These are phyloP conservation scores for Starmerella floris DNA, from an alignment of 805 yeast species.

Conservation along the genomic window DNA sequence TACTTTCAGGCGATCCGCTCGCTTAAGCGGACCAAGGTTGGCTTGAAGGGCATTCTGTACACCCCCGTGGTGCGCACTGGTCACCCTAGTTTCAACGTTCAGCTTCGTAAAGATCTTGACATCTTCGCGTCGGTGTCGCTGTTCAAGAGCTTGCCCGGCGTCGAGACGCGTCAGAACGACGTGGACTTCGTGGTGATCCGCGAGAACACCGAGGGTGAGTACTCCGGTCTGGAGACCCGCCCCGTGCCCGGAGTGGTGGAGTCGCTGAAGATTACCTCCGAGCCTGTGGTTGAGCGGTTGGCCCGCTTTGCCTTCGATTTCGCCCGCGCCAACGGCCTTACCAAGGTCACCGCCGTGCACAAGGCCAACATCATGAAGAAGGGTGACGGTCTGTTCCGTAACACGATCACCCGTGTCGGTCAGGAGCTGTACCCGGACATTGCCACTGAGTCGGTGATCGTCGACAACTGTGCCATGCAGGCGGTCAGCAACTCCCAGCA, in stretches of 20 bases:
- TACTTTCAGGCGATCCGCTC: conserved; percentile 80
- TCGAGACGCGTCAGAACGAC: conserved; percentile 72
- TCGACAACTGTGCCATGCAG: conserved; percentile 98
- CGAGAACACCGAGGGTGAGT: conserved; percentile 99
- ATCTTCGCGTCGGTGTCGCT: conserved; percentile 90
- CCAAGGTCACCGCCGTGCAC: conserved; percentile 90
- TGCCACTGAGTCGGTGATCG: conserved; percentile 81
- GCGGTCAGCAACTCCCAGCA: conserved; percentile 97
- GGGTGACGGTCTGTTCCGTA: conserved; percentile 95
- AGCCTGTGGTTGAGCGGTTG: conserved; percentile 88
- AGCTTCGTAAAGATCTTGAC: conserved; percentile 90
- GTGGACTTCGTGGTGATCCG: conserved; percentile 81
- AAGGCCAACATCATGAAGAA: conserved; percentile 98
- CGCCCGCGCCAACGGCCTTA: conserved; percentile 83
- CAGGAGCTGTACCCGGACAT: conserved; percentile 65
- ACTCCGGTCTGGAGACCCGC: conserved; percentile 93
- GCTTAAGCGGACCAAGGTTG: conserved; percentile 89
- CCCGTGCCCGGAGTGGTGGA: conserved; percentile 85
- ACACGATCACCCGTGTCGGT: conserved; percentile 78
- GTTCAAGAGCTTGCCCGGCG: conserved; percentile 89
- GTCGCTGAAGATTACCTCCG: conserved; percentile 87
- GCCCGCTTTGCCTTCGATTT: conserved; percentile 96
- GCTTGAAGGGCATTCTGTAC: conserved; percentile 89
- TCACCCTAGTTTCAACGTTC: conserved; percentile 82
- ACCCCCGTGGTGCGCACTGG: conserved; percentile 73